Evolutionary conservation across 176 grass and related monocot genomes (phyloP).

Genomic region (Aegilops bicornis): DNA sequence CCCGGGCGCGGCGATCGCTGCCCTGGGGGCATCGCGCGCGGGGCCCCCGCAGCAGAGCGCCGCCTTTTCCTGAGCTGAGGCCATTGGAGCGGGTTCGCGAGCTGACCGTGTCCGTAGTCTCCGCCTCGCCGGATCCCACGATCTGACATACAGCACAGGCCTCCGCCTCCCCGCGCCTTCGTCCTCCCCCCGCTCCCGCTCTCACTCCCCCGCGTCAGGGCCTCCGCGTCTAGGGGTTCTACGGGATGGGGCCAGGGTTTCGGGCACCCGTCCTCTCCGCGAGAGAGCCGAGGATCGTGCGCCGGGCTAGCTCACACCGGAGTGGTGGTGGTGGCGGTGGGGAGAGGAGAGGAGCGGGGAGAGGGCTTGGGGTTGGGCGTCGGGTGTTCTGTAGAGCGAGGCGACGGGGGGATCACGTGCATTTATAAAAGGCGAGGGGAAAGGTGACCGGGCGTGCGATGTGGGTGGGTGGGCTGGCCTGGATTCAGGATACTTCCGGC

Average conservation of each 20-base stretch:
- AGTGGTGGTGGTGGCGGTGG: neutral
- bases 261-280: conserved; percentile 29
- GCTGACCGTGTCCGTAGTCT: conserved; percentile 87
- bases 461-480: conserved; percentile 7
- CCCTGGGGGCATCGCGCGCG: conserved; percentile 13
- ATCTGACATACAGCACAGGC: conserved; percentile 96
- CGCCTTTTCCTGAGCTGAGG: conserved; percentile 99
- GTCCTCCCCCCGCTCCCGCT: conserved; percentile 15
- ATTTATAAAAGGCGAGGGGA: conserved; percentile 44
- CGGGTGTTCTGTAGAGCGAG: conserved; percentile 25
- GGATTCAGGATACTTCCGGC: neutral
- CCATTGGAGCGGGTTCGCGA: conserved; percentile 96
- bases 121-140: conserved; percentile 64
- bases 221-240: conserved; percentile 5
- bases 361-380: neutral
- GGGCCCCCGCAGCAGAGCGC: conserved; percentile 52
- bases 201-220: neutral
- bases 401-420: conserved; percentile 38
- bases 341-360: neutral
- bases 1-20: conserved; percentile 26
- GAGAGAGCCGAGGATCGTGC: neutral
- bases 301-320: neutral
- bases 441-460: conserved; percentile 17
- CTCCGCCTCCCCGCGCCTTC: conserved; percentile 46
- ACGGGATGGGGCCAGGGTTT: conserved; percentile 27